phyloP scores from a whole-genome alignment of 129 eudicot genomes.

The Lactuca sativa region DNA sequence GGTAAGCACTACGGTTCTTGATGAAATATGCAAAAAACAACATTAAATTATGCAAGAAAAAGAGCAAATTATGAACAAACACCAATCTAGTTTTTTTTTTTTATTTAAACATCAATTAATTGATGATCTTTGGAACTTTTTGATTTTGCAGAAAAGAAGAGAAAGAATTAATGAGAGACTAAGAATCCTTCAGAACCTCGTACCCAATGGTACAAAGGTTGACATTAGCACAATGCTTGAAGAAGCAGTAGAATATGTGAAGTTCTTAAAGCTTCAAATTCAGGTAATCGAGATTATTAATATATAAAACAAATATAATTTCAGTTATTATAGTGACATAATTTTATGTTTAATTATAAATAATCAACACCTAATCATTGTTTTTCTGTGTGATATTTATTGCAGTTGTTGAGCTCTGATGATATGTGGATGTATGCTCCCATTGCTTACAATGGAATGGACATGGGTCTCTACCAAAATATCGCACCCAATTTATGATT shows the following conservation, averaged over 20 bases:
- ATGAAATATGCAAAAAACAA: background rate
- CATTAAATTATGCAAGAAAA: background rate
- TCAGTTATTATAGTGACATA: background rate
- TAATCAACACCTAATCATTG: background rate
- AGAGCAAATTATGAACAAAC: background rate
- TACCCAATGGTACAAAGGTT: conserved; percentile 98
- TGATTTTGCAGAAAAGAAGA: conserved; percentile 77
- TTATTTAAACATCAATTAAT: background rate
- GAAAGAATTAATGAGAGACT: conserved; percentile 92
- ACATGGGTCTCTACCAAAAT: conserved; percentile 72
- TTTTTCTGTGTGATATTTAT: background rate
- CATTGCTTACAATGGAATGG: conserved; percentile 91
- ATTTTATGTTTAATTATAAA: background rate
- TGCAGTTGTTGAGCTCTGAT: conserved; percentile 90
- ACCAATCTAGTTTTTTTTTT: background rate
- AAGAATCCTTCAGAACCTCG: conserved; percentile 78
- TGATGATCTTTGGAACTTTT: background rate
- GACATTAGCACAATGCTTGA: conserved; percentile 98
- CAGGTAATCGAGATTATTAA: conserved; percentile 42
- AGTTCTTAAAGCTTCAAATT: conserved; percentile 91
- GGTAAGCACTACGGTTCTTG: conserved; percentile 35
- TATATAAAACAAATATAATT: background rate
- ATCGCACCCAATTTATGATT: conserved; percentile 44
- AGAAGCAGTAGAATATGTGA: conserved; percentile 94
- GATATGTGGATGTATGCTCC: conserved; percentile 99